Percentiles rank a stretch among this genome's conserved stretches.
Evolutionary conservation across 805 yeast species (phyloP).

Genomic region (Starmerella floricola): DNA sequence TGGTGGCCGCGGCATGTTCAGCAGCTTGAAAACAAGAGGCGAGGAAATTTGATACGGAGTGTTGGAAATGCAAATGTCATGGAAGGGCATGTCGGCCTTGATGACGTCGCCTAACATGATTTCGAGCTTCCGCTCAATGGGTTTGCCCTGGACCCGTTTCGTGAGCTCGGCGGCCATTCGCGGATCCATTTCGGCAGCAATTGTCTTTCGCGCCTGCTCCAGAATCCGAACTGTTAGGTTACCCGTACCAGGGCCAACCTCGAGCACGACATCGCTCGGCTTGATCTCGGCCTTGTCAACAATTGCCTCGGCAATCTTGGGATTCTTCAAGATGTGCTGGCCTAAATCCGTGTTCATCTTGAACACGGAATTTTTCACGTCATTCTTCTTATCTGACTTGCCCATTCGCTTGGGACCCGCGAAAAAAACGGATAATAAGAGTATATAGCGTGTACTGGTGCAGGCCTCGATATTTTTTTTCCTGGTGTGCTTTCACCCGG

Average conservation of each 20-base stretch:
- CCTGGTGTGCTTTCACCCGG: too few relatives aligned
- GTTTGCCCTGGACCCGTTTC: constrained; percentile 95
- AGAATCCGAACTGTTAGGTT: constrained; percentile 84
- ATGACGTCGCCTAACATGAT: constrained; percentile 90
- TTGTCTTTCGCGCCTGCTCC: constrained; percentile 86
- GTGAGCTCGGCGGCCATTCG: constrained; percentile 98
- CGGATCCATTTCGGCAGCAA: constrained; percentile 98
- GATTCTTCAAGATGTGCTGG: constrained; percentile 93
- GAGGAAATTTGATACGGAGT: constrained; percentile 97
- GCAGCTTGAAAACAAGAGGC: constrained; percentile 83
- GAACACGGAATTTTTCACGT: constrained; percentile 45
- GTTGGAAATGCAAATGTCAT: constrained; percentile 90
- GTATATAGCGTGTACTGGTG: too few relatives aligned
- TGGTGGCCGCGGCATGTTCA: constrained; percentile 88
- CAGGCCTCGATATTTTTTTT: constrained; percentile 3
- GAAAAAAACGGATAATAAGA: too few relatives aligned
- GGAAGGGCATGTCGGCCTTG: constrained; percentile 88
- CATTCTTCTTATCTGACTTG: constrained; percentile 23
- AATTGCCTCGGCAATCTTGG: constrained; percentile 93
- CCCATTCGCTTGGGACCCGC: too few relatives aligned
- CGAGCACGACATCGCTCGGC: constrained; percentile 86
- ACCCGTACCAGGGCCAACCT: constrained; percentile 99
- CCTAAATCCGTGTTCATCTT: constrained; percentile 95
- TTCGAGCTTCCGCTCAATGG: constrained; percentile 80
- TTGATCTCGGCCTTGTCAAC: constrained; percentile 90